These are phyloP conservation scores for Wallacemonas rigidus DNA, from an alignment of 208 protist genomes.

Conservation along the genomic window DNA sequence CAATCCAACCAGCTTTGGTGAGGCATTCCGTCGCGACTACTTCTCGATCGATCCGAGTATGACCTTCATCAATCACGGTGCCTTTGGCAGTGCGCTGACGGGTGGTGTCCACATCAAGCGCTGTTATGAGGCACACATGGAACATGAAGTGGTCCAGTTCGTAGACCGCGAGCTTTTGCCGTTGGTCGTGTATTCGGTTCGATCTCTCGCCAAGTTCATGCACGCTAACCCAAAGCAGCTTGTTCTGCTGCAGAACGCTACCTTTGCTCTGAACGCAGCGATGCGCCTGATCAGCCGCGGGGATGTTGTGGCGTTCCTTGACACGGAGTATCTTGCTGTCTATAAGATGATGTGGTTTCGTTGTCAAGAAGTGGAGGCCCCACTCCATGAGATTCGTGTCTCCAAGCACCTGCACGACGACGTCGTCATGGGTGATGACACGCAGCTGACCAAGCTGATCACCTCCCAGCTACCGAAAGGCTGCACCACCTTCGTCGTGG, in stretches of 20 bases:
- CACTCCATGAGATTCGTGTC: constrained; percentile 68
- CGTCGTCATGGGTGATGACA: constrained; percentile 70
- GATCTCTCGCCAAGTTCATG: constrained; percentile 66
- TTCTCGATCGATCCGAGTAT: constrained; percentile 73
- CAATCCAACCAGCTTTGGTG: constrained; percentile 39
- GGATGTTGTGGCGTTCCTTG: constrained; percentile 82
- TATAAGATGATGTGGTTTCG: constrained; percentile 91
- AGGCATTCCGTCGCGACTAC: constrained; percentile 48
- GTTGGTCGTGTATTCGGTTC: constrained; percentile 81
- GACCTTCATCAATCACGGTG: constrained; percentile 93
- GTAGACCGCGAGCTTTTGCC: constrained; percentile 88
- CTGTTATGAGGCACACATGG: constrained; percentile 73
- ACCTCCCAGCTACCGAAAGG: constrained; percentile 57
- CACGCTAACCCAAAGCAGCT: constrained; percentile 74
- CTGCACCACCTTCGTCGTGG: constrained; percentile 81
- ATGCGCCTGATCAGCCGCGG: constrained; percentile 68
- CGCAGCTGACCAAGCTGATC: constrained; percentile 56
- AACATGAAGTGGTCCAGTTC: constrained; percentile 84
- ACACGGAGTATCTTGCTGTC: constrained; percentile 86
- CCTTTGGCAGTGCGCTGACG: constrained; percentile 81
- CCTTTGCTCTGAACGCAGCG: constrained; percentile 85
- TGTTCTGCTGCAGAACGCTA: constrained; percentile 91
- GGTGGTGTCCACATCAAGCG: constrained; percentile 76
- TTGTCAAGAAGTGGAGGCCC: constrained; percentile 71
- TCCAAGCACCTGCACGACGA: constrained; percentile 58